Evolutionary conservation across 441 rosid species (phyloP).

Genomic region (Adansonia rubrostipa): DNA sequence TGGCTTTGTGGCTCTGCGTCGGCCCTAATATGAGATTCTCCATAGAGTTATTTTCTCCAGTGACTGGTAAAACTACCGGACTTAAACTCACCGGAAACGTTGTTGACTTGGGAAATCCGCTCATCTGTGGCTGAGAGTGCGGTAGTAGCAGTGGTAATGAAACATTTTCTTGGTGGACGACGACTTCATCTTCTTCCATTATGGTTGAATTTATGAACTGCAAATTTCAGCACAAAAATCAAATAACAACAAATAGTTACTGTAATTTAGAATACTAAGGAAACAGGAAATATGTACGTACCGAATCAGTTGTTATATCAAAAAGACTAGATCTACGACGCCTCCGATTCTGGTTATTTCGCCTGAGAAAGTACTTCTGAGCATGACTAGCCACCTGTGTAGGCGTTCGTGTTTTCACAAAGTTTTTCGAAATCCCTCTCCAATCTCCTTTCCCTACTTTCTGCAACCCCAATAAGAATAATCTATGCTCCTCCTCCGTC

Average conservation of each 20-base stretch:
- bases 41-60: constrained; percentile 28
- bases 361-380: constrained; percentile 89
- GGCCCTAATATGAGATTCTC: constrained; percentile 42
- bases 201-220: constrained; percentile 39
- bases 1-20: neutral
- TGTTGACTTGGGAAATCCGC: constrained; percentile 30
- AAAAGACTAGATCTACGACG: constrained; percentile 92
- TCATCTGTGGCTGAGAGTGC: constrained; percentile 22
- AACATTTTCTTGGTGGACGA: constrained; percentile 36
- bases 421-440: constrained; percentile 90
- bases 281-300: constrained; percentile 10
- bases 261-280: neutral
- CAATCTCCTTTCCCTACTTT: constrained; percentile 93
- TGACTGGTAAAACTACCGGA: constrained; percentile 26
- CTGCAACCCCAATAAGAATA: constrained; percentile 75
- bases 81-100: constrained; percentile 37
- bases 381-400: constrained; percentile 97
- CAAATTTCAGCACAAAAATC: neutral
- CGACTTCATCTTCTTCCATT: constrained; percentile 47
- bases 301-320: constrained; percentile 79
- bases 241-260: neutral
- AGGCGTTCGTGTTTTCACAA: constrained; percentile 87
- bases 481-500: constrained; percentile 90
- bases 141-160: constrained; percentile 22
- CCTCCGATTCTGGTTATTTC: constrained; percentile 67